Percentiles rank a stretch among this genome's conserved stretches.
Evolutionary conservation across 2,329 filamentous ascomycete genomes (phyloP).

Genomic region (Magnaporthiopsis rhizophila): DNA sequence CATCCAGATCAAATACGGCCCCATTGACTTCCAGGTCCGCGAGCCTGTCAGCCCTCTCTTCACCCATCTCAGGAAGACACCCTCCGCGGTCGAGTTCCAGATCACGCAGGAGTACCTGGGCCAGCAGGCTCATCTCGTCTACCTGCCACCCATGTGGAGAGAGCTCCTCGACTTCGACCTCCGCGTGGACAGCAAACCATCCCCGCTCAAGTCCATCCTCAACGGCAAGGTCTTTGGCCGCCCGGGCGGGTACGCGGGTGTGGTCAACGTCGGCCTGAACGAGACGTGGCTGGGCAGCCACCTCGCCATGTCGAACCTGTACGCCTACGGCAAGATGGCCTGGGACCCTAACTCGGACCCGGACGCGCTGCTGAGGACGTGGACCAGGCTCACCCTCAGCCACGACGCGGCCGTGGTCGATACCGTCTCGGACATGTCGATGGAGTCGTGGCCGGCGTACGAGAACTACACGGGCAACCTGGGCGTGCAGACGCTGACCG

Average conservation of each 20-base stretch:
- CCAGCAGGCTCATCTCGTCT: slow-evolving; percentile 62
- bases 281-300: slow-evolving; percentile 62
- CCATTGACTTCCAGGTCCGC: slow-evolving; percentile 67
- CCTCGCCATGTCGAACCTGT: slow-evolving; percentile 63
- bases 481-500: slow-evolving; percentile 60
- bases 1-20: slow-evolving; percentile 66
- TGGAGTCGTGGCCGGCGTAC: slow-evolving; percentile 63
- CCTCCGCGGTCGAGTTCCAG: slow-evolving; percentile 54
- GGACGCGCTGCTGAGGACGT: slow-evolving; percentile 48
- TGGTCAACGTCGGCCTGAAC: slow-evolving; percentile 60
- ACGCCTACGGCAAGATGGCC: slow-evolving; percentile 58
- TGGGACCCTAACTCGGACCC: slow-evolving; percentile 51
- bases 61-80: slow-evolving; percentile 35
- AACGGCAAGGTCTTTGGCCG: slow-evolving; percentile 54
- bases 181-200: slow-evolving; percentile 42
- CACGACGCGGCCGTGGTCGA: slow-evolving; percentile 44
- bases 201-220: slow-evolving; percentile 36
- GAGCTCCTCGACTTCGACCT: slow-evolving; percentile 61
- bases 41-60: slow-evolving; percentile 61
- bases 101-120: slow-evolving; percentile 64
- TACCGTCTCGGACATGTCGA: slow-evolving; percentile 53
- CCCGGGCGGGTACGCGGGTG: slow-evolving; percentile 49
- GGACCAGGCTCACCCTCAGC: slow-evolving; percentile 61
- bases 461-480: slow-evolving; percentile 65
- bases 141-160: slow-evolving; percentile 61